phyloP scores from a whole-genome alignment of 2,329 filamentous ascomycete genomes.

The Clonostachys rhizophaga region DNA sequence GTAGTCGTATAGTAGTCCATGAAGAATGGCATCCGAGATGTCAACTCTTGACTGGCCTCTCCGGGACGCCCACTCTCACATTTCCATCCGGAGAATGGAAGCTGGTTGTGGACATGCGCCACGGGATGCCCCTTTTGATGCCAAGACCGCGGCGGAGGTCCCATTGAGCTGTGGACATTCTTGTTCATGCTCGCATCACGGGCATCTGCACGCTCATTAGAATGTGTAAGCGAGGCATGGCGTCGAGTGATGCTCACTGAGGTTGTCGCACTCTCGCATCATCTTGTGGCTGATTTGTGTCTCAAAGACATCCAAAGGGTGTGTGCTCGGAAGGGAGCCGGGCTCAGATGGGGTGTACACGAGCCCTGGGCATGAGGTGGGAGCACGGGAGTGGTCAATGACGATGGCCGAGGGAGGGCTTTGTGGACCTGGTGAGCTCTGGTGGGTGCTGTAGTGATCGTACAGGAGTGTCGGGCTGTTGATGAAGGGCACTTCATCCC shows the following conservation, averaged over 20 bases:
- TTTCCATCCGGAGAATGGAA: constrained; percentile 31
- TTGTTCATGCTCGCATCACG: constrained; percentile 48
- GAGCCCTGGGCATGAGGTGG: constrained; percentile 57
- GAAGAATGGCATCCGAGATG: constrained; percentile 79
- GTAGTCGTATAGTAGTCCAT: constrained; percentile 92
- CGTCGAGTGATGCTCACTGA: constrained; percentile 41
- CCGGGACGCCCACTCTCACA: constrained; percentile 43
- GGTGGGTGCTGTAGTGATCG: constrained; percentile 44
- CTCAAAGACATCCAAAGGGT: constrained; percentile 56
- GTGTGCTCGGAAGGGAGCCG: constrained; percentile 55
- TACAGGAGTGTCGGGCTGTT: constrained; percentile 54
- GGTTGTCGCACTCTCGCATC: constrained; percentile 48
- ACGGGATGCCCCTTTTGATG: constrained; percentile 37
- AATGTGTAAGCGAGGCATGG: constrained; percentile 25
- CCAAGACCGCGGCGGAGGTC: constrained; percentile 38
- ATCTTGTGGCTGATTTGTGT: constrained; percentile 47
- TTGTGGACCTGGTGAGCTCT: constrained; percentile 48
- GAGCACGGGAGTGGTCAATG: constrained; percentile 48
- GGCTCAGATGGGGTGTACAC: constrained; percentile 57
- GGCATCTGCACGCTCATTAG: constrained; percentile 36
- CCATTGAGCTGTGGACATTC: constrained; percentile 38
- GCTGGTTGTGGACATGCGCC: not conserved
- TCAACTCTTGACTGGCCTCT: constrained; percentile 54
- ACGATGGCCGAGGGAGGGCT: constrained; percentile 52
- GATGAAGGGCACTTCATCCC: constrained; percentile 52